These are phyloP conservation scores for Casuarina cunninghamiana DNA, from an alignment of 306 rosid species.

Conservation along the genomic window DNA sequence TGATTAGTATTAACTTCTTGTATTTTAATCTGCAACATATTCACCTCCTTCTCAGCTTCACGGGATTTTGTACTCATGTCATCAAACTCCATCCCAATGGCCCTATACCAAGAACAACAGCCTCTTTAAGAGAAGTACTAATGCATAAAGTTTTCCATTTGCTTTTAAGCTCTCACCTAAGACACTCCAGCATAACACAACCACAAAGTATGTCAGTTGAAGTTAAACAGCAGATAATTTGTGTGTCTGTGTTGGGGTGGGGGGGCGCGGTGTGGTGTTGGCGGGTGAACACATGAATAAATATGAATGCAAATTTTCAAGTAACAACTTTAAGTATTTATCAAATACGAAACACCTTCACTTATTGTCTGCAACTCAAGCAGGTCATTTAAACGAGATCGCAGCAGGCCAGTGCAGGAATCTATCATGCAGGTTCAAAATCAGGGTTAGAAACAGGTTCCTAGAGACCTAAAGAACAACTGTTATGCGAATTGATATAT, in stretches of 20 bases:
- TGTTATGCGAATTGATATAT: not conserved
- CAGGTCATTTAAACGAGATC: not conserved
- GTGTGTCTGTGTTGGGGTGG: no score
- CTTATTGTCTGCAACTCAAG: not conserved
- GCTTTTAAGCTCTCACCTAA: not conserved
- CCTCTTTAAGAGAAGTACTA: constrained; percentile 17
- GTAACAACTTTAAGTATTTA: not conserved
- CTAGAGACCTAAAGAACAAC: not conserved
- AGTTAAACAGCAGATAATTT: not conserved
- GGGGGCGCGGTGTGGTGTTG: no score
- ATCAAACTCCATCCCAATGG: constrained; percentile 64
- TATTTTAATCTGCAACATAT: constrained; percentile 71
- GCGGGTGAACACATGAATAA: not conserved
- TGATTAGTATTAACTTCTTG: constrained; percentile 62
- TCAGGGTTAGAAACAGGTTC: not conserved
- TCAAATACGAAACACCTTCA: not conserved
- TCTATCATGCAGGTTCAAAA: not conserved
- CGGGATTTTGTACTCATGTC: constrained; percentile 66
- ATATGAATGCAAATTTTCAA: not conserved
- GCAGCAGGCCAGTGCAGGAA: not conserved
- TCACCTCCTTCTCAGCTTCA: constrained; percentile 85
- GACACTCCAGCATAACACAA: not conserved
- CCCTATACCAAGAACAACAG: constrained; percentile 41
- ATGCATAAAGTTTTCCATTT: not conserved
- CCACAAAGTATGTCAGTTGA: not conserved